A percentile compares a stretch with the other conserved stretches of the same genome.
phyloP scores from a whole-genome alignment of 2,329 filamentous ascomycete species.

The Corinectria fuckeliana region DNA sequence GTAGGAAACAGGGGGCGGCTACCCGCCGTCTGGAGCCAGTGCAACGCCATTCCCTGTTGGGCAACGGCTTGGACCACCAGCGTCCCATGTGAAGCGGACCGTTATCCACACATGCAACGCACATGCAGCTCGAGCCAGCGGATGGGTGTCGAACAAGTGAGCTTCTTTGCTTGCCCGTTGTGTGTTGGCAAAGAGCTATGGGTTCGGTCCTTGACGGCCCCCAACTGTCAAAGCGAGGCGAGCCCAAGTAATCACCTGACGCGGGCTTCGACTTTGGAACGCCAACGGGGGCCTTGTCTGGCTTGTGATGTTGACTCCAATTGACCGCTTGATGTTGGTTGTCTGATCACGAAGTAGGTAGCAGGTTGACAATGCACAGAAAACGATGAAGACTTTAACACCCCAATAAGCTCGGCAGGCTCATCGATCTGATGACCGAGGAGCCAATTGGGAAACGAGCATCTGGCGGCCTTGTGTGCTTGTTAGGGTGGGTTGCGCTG shows the following conservation, averaged over 20 bases:
- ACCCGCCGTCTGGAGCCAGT: constrained; percentile 6
- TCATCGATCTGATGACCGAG: constrained; percentile 18
- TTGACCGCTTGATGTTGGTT: constrained; percentile 3
- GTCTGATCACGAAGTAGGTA: constrained; percentile 2
- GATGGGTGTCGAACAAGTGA: constrained; percentile 19
- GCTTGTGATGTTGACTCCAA: constrained; percentile 2
- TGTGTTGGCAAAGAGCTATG: constrained; percentile 15
- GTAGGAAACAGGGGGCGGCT: constrained; percentile 4
- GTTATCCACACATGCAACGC: constrained; percentile 29
- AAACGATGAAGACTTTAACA: background rate
- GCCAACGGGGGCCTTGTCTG: background rate
- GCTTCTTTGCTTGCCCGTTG: constrained; percentile 12
- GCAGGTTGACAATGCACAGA: constrained; percentile 10
- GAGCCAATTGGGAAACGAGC: constrained; percentile 17
- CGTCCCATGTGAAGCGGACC: constrained; percentile 34
- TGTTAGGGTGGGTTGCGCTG: constrained; percentile 26
- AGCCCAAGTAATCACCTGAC: background rate
- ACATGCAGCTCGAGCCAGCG: constrained; percentile 32
- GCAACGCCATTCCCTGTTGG: constrained; percentile 17
- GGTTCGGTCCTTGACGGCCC: background rate
- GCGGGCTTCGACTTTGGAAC: background rate
- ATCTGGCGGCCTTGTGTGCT: constrained; percentile 21
- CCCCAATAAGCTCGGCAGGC: constrained; percentile 10
- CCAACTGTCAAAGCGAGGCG: background rate
- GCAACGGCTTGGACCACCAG: constrained; percentile 19